Evolutionary conservation across 345 rosid species (phyloP), one percentile per base, ranked within the genome.

Genomic region (Cardamine occulta): DNA sequence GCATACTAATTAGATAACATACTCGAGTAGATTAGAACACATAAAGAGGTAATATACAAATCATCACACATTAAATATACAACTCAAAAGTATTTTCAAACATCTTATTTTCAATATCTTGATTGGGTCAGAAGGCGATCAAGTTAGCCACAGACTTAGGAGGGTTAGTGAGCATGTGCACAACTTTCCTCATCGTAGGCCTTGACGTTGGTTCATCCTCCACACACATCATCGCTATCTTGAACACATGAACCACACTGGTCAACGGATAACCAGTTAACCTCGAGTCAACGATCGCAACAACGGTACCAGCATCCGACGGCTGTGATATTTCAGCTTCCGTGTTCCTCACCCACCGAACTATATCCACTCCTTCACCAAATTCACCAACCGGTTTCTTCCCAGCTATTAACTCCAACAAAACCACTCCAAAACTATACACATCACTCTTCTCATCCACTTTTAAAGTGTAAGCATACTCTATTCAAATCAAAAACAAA

Each of bases 341-440:
- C 10, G 89, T 89, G 76, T 85, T 87, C 85, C 83, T 82, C 23
- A 93, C 94, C 98, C 98, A 93, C 77, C 91, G 77, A 48, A 93
- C 98, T 26, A 93, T 93, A 82, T 93, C 97, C 70, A 91, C 96
- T 12, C 97, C 97, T 9, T 93, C 98, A n/a, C 94, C 98, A 61
- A 93, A 91, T 44, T 88, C 96, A 31, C 98, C 97, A 28, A 93
- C 96, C 0, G 98, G 97, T 85, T 75, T 89, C 57, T 88, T 83
- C 19, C 98, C 98, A 1, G 94, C 83, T 64, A 93, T 82, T 34
- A 93, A 82, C 85, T 93, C 98, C 79, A 93, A 67, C 56, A 93
- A 73, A 51, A 93, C 90, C 0, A 93, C 98, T 0, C 98, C 97
- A 13, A 91, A 91, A 57, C 98, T 93, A 74, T 93, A 93, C 18